Base-by-base conservation (phyloP, 1,284 basidiomycete species). In the Butyriboletus appendiculatus region DNA sequence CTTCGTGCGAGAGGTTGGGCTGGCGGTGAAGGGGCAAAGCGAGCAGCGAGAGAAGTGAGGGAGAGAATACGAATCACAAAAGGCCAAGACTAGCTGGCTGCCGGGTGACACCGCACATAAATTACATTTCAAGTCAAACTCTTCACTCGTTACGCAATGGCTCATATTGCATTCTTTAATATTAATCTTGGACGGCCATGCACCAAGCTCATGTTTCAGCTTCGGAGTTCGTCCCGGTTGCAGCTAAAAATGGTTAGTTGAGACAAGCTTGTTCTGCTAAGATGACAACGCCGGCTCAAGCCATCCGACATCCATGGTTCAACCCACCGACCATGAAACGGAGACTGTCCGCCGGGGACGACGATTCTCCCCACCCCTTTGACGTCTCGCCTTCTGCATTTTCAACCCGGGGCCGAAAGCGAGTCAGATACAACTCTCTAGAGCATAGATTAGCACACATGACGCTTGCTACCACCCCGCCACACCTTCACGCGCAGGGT, bases 1-100 rank as follows among this genome's bases (percentile, higher is more conserved):
- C 73, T 96, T 53, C 76, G 81, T 30, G 73, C 71, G 22, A 74
- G 86, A 57, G 93, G 93, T 1, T 96, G 92, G 92, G 82, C 80
- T 4, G 86, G 88, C 14, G 75, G 81, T 37, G 80, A 77, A 20
- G 89, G 88, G 8, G 79, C 87, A n/a, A 78, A 73, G 59, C 78
- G 85, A 38, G 90, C 86, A 7, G 84, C 82, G 40, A 69, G 72
- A 38, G 82, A 89, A 61, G 79, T 89, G 76, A 76, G 81, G 48
- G 83, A 85, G 46, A 81, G 77, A 60, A 74, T 59, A 41, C 63
- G 62, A 16, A 52, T 33, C 12, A 55, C 57, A 35, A 62, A 49
- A 28, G 51, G 3, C 5, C 53, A 45, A 8, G 55, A 62, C 35
- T 59, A 62, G 3, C 1, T 1, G 56, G 14, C 15, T 4, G 7